Evolutionary conservation across 495 filamentous ascomycete genomes (phyloP).

Genomic region (Oidiodendron maius): DNA sequence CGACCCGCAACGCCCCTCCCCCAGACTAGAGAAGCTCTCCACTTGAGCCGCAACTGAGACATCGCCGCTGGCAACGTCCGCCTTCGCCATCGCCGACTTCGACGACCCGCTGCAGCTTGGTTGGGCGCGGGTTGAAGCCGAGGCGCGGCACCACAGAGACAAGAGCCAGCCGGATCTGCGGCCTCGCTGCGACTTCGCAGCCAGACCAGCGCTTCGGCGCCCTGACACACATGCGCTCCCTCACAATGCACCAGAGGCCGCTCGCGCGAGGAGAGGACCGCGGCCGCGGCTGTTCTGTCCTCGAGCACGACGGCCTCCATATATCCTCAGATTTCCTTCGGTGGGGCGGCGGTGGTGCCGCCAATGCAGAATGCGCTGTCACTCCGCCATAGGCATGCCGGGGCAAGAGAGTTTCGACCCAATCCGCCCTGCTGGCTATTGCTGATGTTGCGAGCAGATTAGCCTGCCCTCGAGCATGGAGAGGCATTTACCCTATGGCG

Average conservation of each 20-base stretch:
- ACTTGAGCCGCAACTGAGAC: too few relatives aligned
- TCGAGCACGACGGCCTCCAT: conserved; percentile 1
- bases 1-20: too few relatives aligned
- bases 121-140: conserved; percentile 19
- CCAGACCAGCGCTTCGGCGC: too few relatives aligned
- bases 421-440: neutral
- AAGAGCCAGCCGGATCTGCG: conserved; percentile 6
- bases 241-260: too few relatives aligned
- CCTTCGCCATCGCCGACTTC: conserved; percentile 15
- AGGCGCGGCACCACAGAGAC: conserved; percentile 8
- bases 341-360: conserved; percentile 8
- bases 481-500: conserved; percentile 4
- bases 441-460: conserved; percentile 20
- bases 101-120: conserved; percentile 20
- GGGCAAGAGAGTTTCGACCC: conserved; percentile 10
- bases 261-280: too few relatives aligned
- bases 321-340: conserved; percentile 6
- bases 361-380: conserved; percentile 23
- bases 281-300: too few relatives aligned
- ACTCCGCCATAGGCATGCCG: conserved; percentile 11
- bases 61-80: too few relatives aligned
- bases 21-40: too few relatives aligned
- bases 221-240: too few relatives aligned
- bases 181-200: conserved; percentile 8
- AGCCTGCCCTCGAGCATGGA: too few relatives aligned